Percentiles rank a stretch among this genome's conserved stretches.
These are phyloP conservation scores for Bigelowiella natans DNA, from an alignment of 78 protist genomes.

Conservation along the genomic window DNA sequence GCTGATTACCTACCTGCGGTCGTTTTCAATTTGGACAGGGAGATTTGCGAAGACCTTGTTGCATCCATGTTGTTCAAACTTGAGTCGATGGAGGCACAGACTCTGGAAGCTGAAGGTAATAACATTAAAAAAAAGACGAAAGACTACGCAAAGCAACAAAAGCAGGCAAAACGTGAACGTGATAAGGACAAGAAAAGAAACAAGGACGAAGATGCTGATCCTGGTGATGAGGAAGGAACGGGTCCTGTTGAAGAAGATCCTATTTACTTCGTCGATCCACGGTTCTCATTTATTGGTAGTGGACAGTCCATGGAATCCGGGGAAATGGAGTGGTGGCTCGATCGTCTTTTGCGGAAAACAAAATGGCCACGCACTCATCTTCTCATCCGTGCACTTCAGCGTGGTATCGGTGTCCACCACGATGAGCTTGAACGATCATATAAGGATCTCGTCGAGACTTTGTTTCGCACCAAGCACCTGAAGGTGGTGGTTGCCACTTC, in stretches of 20 bases:
- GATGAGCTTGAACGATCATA: constrained; percentile 9
- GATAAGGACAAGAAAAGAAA: background rate
- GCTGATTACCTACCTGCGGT: background rate
- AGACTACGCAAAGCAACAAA: too few species aligned
- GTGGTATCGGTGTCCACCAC: constrained; percentile 38
- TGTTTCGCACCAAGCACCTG: constrained; percentile 45
- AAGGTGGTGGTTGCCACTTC: constrained; percentile 56
- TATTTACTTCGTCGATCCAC: background rate
- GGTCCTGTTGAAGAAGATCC: background rate
- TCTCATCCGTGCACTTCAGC: background rate
- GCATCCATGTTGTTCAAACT: background rate
- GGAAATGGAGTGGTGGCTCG: background rate
- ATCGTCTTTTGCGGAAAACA: background rate
- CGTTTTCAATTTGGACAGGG: background rate
- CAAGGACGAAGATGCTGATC: background rate
- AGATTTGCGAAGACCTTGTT: background rate
- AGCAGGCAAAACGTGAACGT: background rate
- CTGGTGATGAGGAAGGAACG: background rate
- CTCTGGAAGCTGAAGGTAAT: background rate
- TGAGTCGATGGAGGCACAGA: background rate
- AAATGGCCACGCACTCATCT: background rate
- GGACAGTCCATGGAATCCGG: background rate
- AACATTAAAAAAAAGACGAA: too few species aligned
- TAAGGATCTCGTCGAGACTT: constrained; percentile 32
- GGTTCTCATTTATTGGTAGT: too few species aligned